Evolutionary conservation across 768 basidiomycete species (phyloP), one percentile per base, ranked within the genome.

Genomic region (Mrakia frigida): DNA sequence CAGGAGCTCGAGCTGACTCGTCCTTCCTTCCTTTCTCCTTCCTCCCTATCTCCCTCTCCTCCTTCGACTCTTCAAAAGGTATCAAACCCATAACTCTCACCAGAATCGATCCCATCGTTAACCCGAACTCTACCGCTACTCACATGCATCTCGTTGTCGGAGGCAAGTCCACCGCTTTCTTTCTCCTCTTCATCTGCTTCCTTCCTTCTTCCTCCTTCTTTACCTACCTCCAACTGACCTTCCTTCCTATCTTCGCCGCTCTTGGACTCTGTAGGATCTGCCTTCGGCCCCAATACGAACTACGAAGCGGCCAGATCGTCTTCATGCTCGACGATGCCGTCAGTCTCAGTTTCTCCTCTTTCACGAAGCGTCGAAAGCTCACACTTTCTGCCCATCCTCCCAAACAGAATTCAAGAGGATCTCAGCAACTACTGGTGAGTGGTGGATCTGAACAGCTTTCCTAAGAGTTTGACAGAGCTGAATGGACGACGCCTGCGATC

Each of bases 121-220:
- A 4, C 33, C 68, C 68, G 23, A 43, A 43, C 25, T 23, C 39
- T 23, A 43, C 39, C 5, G 33, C 39, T 1, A 69, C 13, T 10
- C 68, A 69, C 39, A 69, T 56, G 56, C 56, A 56, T 56, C 56
- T 56, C 56, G 28, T 56, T 25, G 28, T 56, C 13, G 56, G 56
- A 56, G 28, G 56, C 18, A 11, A 56, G 56, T 11, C 13, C 56
- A 28, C 25, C 56, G 50, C 25, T 56, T 56, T 52, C 56, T 28
- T 7, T 1, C 46, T 50, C 46, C 1, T 2, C 46, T 50, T 50
- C 46, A 18, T 21, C 18, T 4, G n/a, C n/a, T n/a, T 4, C 18
- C 46, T 50, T 50, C 46, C 46, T 50, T 6, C 46, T 50, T 50
- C 46, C 46, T 50, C 21, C 46, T 14, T 18, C 6, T 11, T 11